Percentiles rank a stretch among this genome's conserved stretches.
These are phyloP conservation scores for Euphorbia schlechtendalii DNA, from an alignment of 441 rosid species.

Conservation along the genomic window DNA sequence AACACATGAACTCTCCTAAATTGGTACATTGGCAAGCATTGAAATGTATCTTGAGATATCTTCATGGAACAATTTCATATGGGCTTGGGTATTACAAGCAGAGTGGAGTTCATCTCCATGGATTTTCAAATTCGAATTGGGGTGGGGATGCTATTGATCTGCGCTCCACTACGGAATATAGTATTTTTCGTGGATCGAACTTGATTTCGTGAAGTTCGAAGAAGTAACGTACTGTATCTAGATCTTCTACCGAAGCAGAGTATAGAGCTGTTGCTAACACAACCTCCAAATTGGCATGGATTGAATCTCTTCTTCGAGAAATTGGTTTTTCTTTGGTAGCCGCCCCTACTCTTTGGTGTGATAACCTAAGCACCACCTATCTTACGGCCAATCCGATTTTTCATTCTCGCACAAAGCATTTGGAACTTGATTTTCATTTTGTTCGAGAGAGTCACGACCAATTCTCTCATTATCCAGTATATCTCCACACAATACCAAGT, in stretches of 20 bases:
- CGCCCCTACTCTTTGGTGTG: no score
- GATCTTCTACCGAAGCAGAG: neutral
- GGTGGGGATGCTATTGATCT: neutral
- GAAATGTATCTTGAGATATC: neutral
- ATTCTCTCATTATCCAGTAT: neutral
- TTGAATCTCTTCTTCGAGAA: neutral
- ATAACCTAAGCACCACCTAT: no score
- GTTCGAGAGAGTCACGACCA: neutral
- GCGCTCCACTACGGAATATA: neutral
- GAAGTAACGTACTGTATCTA: neutral
- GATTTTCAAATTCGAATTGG: neutral
- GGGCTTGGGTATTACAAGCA: neutral
- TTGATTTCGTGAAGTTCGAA: neutral
- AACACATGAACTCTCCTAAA: neutral
- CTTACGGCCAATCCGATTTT: no score
- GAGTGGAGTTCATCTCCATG: neutral
- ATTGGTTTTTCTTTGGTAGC: neutral
- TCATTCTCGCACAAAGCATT: no score
- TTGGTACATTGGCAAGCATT: neutral
- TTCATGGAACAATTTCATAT: neutral
- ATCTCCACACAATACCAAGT: neutral
- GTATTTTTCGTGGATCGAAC: neutral
- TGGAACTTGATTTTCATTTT: neutral
- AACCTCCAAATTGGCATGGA: neutral
- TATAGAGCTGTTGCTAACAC: neutral